phyloP scores from a whole-genome alignment of 2,329 filamentous ascomycete species.

The Sporothrix dimorphospora region DNA sequence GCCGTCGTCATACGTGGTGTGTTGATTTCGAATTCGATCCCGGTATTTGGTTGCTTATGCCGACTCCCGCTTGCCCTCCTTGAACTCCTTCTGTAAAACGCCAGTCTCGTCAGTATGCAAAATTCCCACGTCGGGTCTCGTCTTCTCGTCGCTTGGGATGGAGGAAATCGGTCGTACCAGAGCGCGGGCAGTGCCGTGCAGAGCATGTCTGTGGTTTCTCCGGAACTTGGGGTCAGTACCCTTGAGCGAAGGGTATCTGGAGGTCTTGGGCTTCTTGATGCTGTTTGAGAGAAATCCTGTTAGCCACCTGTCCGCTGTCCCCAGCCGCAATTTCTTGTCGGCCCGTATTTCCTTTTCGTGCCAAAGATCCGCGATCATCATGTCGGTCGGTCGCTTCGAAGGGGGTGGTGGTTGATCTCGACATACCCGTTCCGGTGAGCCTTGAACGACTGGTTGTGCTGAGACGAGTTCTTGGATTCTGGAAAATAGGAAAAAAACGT shows the following conservation, averaged over 20 bases:
- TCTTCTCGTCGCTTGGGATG: not conserved
- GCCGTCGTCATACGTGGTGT: conserved; percentile 5
- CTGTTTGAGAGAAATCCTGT: conserved; percentile 51
- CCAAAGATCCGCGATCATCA: not conserved
- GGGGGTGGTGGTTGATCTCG: conserved; percentile 16
- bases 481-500: conserved; percentile 36
- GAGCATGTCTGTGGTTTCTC: conserved; percentile 99
- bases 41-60: conserved; percentile 36
- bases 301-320: conserved; percentile 9
- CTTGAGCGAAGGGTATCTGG: conserved; percentile 98
- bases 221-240: conserved; percentile 99
- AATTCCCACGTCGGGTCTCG: not conserved
- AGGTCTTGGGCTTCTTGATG: conserved; percentile 99
- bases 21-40: conserved; percentile 16
- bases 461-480: conserved; percentile 99
- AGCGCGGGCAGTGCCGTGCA: conserved; percentile 97
- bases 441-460: conserved; percentile 98
- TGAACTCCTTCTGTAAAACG: conserved; percentile 82
- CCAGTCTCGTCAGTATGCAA: conserved; percentile 36
- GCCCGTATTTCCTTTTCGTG: not conserved
- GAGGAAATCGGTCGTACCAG: conserved; percentile 64
- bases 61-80: conserved; percentile 67
- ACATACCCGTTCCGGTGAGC: conserved; percentile 98
- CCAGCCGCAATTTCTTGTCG: not conserved
- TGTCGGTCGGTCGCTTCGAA: not conserved